Conservation (phyloP, 2,329 filamentous ascomycete species). For the Aspergillus unguis region DNA sequence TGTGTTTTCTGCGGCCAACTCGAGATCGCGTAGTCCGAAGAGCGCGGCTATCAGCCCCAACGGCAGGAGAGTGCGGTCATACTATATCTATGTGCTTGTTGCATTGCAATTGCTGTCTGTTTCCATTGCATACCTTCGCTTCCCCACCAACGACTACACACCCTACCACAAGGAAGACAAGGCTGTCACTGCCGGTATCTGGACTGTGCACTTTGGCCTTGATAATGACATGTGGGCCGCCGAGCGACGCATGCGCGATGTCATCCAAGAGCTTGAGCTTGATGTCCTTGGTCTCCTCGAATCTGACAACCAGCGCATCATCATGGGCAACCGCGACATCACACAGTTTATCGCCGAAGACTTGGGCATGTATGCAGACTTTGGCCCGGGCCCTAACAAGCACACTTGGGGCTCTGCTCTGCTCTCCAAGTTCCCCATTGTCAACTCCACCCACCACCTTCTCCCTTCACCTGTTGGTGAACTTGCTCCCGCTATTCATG, state of each 20-base stretch:
- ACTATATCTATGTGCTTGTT: constrained; percentile 70
- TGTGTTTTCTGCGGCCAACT: constrained; percentile 64
- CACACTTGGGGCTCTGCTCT: constrained; percentile 95
- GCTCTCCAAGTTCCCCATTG: constrained; percentile 93
- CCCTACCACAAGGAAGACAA: constrained; percentile 87
- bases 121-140: constrained; percentile 79
- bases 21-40: constrained; percentile 50
- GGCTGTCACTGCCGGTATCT: constrained; percentile 89
- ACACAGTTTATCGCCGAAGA: constrained; percentile 95
- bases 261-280: constrained; percentile 91
- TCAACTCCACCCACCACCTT: constrained; percentile 95
- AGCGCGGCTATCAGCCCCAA: constrained; percentile 38
- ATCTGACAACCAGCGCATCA: constrained; percentile 90
- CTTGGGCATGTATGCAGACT: constrained; percentile 97
- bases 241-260: constrained; percentile 85
- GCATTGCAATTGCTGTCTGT: constrained; percentile 76
- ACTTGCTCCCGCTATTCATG: constrained; percentile 90
- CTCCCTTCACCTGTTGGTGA: constrained; percentile 92
- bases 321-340: constrained; percentile 97
- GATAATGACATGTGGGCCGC: constrained; percentile 99
- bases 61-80: constrained; percentile 55
- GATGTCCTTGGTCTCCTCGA: constrained; percentile 95
- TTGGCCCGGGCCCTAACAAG: constrained; percentile 95
- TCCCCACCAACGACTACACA: constrained; percentile 86
- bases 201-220: constrained; percentile 96